Conservation (phyloP, 805 yeast genomes). For the Pichia rugopelliculosa region DNA sequence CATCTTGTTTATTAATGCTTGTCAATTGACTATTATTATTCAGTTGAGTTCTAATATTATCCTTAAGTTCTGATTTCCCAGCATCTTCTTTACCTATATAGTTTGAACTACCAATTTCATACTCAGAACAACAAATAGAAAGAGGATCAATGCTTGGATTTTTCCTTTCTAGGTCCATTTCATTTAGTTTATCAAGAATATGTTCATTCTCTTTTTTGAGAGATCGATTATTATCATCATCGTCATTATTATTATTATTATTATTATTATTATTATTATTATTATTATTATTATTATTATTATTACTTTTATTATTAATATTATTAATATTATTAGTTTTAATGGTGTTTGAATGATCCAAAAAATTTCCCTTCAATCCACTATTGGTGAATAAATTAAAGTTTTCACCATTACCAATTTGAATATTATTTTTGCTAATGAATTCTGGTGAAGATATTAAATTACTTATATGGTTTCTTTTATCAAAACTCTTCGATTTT, state of each 20-base stretch:
- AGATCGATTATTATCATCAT: neutral
- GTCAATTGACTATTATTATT: constrained; percentile 8
- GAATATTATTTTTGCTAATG: neutral
- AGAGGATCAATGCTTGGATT: neutral
- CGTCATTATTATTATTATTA: no score
- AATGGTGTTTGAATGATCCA: neutral
- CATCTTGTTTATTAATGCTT: neutral
- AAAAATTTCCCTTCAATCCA: constrained; percentile 1
- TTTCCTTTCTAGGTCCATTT: neutral
- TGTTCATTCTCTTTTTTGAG: neutral
- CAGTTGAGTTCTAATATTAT: neutral
- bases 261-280: no score
- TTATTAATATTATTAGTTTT: no score
- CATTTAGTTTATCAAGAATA: neutral
- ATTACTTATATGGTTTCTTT: constrained; percentile 1
- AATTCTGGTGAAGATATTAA: constrained; percentile 1
- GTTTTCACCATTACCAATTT: neutral
- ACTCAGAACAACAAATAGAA: neutral
- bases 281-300: neutral
- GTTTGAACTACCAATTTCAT: no score
- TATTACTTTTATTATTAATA: neutral
- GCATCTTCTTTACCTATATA: no score
- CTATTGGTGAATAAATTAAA: neutral
- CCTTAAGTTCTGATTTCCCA: neutral
- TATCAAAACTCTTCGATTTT: constrained; percentile 22